Evolutionary conservation across 1,284 basidiomycete genomes (phyloP), one percentile per base, ranked within the genome.

Genomic region (Melampsora americana): DNA sequence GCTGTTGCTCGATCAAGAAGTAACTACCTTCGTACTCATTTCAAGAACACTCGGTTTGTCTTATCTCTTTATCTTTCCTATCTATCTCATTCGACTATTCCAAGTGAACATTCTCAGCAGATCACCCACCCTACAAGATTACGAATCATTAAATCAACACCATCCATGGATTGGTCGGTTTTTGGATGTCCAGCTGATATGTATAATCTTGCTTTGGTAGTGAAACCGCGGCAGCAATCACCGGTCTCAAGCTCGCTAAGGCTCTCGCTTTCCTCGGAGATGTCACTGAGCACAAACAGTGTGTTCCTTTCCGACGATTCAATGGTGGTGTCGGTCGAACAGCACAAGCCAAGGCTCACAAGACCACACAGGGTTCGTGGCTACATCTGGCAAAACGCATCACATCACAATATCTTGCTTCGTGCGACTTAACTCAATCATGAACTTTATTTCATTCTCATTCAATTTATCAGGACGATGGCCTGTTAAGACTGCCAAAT

Each of bases 11-110:
- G 89, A 83, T 92, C 95, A 79, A 91, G 92, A 83, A 95, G 95
- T 82, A 91, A 95, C 87, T 96, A 98, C 88, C 89, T 98, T 83
- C 92, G 95, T 81, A 96, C 95, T 78, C 96, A 99, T 87, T 99
- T 97, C 90, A 99, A 99, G 91, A 99, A 99, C 89, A 98, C 97
- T 89, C 92, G 95, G 81, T 93, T 93, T 85, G 93, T 95, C 77
- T 85, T 18, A 30, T 7, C 32, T 32, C 30, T 56, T 18, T 26
- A 20, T 18, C 48, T 60, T 32, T 50, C 23, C 44, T 3, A 35
- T 4, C 9, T 69, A 64, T 23, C 46, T 32, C 30, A 14, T 39
- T 30, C 42, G 32, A 11, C 23, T n/a, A n/a, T n/a, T 35, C 35
- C 35, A 9, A 35, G 35, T 26, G 61, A 46, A 71, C 60, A 14